A percentile compares a stretch with the other conserved stretches of the same genome.
Evolutionary conservation across 163 green algal genomes (phyloP).

Genomic region (Coccomyxa subellipsoidea): DNA sequence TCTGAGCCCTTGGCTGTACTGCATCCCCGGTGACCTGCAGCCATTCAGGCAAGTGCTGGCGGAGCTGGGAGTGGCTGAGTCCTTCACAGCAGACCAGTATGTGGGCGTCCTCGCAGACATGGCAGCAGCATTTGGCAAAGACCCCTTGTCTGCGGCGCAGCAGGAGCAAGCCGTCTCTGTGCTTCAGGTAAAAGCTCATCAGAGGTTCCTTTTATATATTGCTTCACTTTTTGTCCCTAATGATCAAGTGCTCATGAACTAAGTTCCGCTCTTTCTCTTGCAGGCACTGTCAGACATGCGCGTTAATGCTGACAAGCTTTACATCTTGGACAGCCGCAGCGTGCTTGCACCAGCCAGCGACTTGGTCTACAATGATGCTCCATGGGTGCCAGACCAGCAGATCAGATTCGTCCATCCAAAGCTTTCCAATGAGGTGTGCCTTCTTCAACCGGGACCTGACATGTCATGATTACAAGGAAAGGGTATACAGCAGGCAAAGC

Average conservation of each 20-base stretch:
- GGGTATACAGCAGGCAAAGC: too few species aligned
- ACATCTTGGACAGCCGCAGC: conserved; percentile 51
- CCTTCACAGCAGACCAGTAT: conserved; percentile 52
- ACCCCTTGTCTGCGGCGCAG: conserved; percentile 33
- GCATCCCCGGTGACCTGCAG: conserved; percentile 68
- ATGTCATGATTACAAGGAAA: too few species aligned
- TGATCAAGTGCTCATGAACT: background rate
- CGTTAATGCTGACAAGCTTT: conserved; percentile 14
- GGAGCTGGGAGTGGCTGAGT: conserved; percentile 43
- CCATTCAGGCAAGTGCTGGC: conserved; percentile 61
- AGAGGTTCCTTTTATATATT: background rate
- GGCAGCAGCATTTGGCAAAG: conserved; percentile 14
- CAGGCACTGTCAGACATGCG: conserved; percentile 45
- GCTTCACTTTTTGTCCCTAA: background rate
- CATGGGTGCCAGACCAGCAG: conserved; percentile 49
- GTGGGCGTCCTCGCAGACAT: conserved; percentile 48
- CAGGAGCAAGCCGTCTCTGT: conserved; percentile 58
- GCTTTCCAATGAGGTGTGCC: conserved; percentile 54
- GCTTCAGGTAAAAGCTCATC: conserved; percentile 5
- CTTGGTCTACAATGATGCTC: conserved; percentile 74
- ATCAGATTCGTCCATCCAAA: conserved; percentile 58
- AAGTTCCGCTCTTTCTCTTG: background rate
- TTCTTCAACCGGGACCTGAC: background rate
- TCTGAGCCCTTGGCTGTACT: conserved; percentile 70
- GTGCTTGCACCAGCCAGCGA: conserved; percentile 42